Conservation (phyloP, 2,329 filamentous ascomycete species). For the Fusarium dlaminii region DNA sequence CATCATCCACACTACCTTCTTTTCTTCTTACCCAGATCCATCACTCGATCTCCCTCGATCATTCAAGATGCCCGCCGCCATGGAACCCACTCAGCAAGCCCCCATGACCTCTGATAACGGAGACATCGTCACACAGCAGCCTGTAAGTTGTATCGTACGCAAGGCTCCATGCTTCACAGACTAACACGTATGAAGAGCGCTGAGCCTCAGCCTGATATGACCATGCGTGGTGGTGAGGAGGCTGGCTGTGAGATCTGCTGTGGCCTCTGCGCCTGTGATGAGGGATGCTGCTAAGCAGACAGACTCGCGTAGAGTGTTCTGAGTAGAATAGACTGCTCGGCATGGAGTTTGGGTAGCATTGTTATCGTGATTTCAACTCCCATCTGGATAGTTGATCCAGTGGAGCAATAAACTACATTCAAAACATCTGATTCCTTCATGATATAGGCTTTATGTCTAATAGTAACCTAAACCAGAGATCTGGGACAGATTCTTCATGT, state of each 20-base stretch:
- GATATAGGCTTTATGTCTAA: neutral
- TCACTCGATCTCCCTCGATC: neutral
- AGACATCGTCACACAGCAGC: conserved; percentile 54
- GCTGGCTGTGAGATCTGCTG: conserved; percentile 58
- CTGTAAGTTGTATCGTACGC: conserved; percentile 45
- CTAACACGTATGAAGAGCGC: conserved; percentile 41
- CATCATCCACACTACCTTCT: conserved; percentile 7
- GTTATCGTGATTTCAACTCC: conserved; percentile 14
- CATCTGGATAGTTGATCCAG: neutral
- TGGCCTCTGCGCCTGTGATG: conserved; percentile 56
- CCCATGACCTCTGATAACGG: conserved; percentile 52
- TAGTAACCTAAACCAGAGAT: neutral
- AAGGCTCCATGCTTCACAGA: neutral
- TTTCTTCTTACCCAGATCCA: neutral
- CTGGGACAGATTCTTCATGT: neutral
- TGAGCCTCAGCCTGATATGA: conserved; percentile 56
- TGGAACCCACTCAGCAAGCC: conserved; percentile 55
- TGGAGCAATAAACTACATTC: conserved; percentile 1
- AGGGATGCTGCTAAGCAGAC: conserved; percentile 51
- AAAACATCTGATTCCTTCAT: neutral
- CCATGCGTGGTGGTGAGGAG: conserved; percentile 56
- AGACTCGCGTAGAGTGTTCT: neutral
- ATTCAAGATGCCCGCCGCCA: conserved; percentile 52
- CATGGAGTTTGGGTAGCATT: conserved; percentile 27
- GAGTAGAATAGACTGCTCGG: neutral